Evolutionary conservation across 1,284 basidiomycete species (phyloP), one percentile per base, ranked within the genome.

Genomic region (Serendipita sp.): DNA sequence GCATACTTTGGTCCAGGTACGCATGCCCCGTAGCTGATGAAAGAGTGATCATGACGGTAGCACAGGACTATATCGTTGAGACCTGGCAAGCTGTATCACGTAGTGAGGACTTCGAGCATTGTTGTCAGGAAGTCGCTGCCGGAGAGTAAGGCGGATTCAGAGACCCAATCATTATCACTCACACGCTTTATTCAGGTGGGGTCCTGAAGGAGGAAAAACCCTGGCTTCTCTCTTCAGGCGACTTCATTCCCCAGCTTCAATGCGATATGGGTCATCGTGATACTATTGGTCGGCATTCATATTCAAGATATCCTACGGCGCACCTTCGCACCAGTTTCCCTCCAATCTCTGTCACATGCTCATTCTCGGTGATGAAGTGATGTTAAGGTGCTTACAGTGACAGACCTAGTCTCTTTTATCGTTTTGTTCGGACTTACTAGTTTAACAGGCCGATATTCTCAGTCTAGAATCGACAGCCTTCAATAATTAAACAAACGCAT

Each of bases 1-100:
- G 44, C 81, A 80, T 67, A 69, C 72, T n/a, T 71, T 85, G 38
- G 77, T 86, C 2, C 81, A 85, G 76, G 81, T 82, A 64, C 6
- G 72, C 22, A 34, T 66, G 12, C 22, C 22, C n/a, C 30, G 61
- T n/a, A 10, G 42, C 50, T 17, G 5, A 47, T 61, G 1, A 17
- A 30, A 55, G 30, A 44, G 2, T 62, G 17, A 49, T 29, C 45
- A 17, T n/a, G n/a, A 8, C 45, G n/a, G 22, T 22, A 17, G n/a
- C n/a, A 29, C 1, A 84, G 81, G 83, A 85, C 69, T 84, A 80
- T 66, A 78, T 85, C 26, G 82, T 85, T 1, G 82, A 85, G 15
- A 80, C 81, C 67, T 87, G 84, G 84, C 82, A 83, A 43, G 81
- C 84, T 65, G 84, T 85, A 4, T 82, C 82, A 29, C 72, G 76